Evolutionary conservation across 176 grass and related monocot genomes (phyloP).

Genomic region (Tillandsia fasciculata): DNA sequence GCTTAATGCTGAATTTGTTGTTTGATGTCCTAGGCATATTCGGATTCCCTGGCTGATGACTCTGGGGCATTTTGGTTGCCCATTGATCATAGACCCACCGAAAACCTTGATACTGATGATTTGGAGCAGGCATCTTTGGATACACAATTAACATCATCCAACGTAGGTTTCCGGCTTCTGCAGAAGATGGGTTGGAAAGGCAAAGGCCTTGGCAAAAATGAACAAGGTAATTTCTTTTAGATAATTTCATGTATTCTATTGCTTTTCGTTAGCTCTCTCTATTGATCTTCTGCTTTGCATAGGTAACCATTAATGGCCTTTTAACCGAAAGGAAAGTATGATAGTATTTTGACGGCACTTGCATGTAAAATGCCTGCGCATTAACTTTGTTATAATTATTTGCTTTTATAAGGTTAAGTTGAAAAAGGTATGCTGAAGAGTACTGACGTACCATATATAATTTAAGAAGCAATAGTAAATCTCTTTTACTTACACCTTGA

Average conservation of each 20-base stretch:
- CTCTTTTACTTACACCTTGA: too few species aligned
- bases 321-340: too few species aligned
- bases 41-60: conserved; percentile 13
- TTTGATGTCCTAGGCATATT: background rate
- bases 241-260: background rate
- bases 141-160: conserved; percentile 59
- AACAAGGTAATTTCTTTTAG: conserved; percentile 48
- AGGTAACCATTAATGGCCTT: background rate
- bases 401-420: too few species aligned
- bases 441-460: too few species aligned
- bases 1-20: background rate
- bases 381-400: too few species aligned
- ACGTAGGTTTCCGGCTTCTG: conserved; percentile 76
- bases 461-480: too few species aligned
- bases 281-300: background rate
- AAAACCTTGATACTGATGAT: conserved; percentile 84
- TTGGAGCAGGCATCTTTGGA: conserved; percentile 90
- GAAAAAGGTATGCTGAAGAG: too few species aligned
- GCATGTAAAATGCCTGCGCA: too few species aligned
- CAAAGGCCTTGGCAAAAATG: conserved; percentile 92
- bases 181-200: conserved; percentile 99
- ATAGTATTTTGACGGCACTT: too few species aligned
- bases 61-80: conserved; percentile 50
- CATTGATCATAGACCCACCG: conserved; percentile 56
- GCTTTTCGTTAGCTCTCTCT: background rate